phyloP scores from a whole-genome alignment of 441 rosid species.

The Eruca vesicaria region DNA sequence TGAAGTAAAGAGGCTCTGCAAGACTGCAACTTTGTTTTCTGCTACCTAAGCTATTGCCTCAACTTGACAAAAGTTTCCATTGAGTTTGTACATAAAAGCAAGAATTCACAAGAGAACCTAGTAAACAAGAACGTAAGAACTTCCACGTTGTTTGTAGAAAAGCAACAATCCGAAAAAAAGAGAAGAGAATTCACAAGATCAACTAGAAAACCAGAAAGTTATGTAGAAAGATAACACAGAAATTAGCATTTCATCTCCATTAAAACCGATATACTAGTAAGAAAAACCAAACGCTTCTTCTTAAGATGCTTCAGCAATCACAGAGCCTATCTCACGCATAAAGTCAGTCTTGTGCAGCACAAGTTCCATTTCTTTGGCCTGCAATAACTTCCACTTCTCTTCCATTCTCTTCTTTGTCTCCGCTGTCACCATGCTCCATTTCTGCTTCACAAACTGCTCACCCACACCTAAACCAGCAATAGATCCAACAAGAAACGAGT shows the following conservation, averaged over 20 bases:
- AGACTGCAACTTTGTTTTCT: too few relatives aligned
- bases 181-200: neutral
- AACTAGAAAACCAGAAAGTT: neutral
- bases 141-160: neutral
- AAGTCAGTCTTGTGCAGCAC: neutral
- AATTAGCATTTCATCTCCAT: neutral
- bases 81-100: too few relatives aligned
- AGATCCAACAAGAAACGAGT: neutral
- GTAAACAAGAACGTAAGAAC: neutral
- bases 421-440: neutral
- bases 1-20: too few relatives aligned
- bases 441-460: neutral
- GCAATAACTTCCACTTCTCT: neutral
- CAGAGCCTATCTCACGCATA: neutral
- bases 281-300: neutral
- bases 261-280: neutral
- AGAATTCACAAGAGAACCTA: too few relatives aligned
- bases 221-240: neutral
- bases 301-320: neutral
- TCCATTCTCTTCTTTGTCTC: neutral
- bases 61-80: too few relatives aligned
- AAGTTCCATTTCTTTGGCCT: slow-evolving; percentile 1
- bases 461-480: slow-evolving; percentile 2
- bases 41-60: too few relatives aligned
- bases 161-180: neutral